A percentile compares a stretch with the other conserved stretches of the same genome.
phyloP scores from a whole-genome alignment of 495 filamentous ascomycete species.

The Aspergillus heteromorphus region DNA sequence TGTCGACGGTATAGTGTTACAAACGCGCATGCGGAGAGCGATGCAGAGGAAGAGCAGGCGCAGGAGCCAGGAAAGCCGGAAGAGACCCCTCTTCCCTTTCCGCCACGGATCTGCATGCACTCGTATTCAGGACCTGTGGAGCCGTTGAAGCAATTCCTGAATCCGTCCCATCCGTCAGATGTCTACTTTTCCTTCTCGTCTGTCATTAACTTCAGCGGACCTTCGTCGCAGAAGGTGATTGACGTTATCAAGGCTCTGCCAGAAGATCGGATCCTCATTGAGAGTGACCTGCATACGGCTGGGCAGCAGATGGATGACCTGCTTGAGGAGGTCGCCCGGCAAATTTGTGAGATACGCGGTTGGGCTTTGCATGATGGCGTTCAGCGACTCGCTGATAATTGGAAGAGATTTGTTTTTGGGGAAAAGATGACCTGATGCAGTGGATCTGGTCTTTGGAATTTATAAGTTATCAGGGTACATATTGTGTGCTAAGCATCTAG shows the following conservation, averaged over 20 bases:
- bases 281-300: slow-evolving; percentile 87
- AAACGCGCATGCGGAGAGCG: slow-evolving; percentile 24
- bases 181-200: slow-evolving; percentile 88
- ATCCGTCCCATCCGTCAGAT: slow-evolving; percentile 65
- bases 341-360: slow-evolving; percentile 69
- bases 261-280: slow-evolving; percentile 71
- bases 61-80: slow-evolving; percentile 21
- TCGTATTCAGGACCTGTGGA: slow-evolving; percentile 83
- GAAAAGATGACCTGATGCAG: slow-evolving; percentile 8
- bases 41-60: slow-evolving; percentile 29
- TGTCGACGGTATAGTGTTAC: slow-evolving; percentile 36
- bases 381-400: slow-evolving; percentile 66
- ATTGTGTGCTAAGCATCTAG: no score
- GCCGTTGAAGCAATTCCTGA: slow-evolving; percentile 69
- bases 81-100: slow-evolving; percentile 56
- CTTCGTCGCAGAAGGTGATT: slow-evolving; percentile 45
- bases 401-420: slow-evolving; percentile 74
- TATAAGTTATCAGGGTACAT: background rate
- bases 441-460: no score
- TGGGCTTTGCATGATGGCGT: slow-evolving; percentile 74
- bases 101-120: slow-evolving; percentile 88
- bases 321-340: slow-evolving; percentile 67
- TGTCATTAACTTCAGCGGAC: slow-evolving; percentile 69
- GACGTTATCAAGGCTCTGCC: slow-evolving; percentile 72
- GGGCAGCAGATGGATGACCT: slow-evolving; percentile 75